Conservation (phyloP, 768 basidiomycete genomes). For the Rhizopogon salebrosus region DNA sequence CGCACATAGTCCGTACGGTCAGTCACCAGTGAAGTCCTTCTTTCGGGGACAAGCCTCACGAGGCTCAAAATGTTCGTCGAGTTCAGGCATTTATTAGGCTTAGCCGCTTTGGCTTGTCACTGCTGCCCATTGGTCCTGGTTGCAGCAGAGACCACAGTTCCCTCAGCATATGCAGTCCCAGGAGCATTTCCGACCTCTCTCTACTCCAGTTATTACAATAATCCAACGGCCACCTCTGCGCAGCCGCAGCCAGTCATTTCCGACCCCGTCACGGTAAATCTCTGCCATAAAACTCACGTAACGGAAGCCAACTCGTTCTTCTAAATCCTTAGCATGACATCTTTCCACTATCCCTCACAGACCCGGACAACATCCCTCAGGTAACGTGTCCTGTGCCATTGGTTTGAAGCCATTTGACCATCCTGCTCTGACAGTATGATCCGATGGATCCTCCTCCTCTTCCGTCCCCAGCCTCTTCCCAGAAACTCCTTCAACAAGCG, state of each 20-base stretch:
- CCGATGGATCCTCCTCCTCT: slow-evolving; percentile 61
- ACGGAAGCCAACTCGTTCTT: not conserved
- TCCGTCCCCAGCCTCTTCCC: slow-evolving; percentile 48
- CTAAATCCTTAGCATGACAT: slow-evolving; percentile 40
- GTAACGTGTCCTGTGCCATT: slow-evolving; percentile 16
- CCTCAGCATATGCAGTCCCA: slow-evolving; percentile 43
- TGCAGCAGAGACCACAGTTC: slow-evolving; percentile 8
- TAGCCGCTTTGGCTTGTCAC: not conserved
- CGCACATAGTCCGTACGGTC: too few species aligned
- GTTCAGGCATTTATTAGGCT: not conserved
- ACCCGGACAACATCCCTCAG: slow-evolving; percentile 54
- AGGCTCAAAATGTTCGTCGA: not conserved
- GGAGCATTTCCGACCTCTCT: slow-evolving; percentile 62
- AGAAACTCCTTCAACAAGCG: slow-evolving; percentile 45
- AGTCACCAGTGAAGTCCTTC: not conserved
- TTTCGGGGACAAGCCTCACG: not conserved
- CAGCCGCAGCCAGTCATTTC: slow-evolving; percentile 77
- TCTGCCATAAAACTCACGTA: not conserved
- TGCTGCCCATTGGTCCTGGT: not conserved
- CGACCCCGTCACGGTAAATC: slow-evolving; percentile 58
- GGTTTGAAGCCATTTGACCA: not conserved
- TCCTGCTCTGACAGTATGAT: slow-evolving; percentile 34
- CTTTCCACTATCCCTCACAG: slow-evolving; percentile 59
- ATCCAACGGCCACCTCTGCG: slow-evolving; percentile 63
- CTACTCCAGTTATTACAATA: slow-evolving; percentile 65